phyloP scores from a whole-genome alignment of 352 stramenopile species.

The Phytophthora kernoviae region DNA sequence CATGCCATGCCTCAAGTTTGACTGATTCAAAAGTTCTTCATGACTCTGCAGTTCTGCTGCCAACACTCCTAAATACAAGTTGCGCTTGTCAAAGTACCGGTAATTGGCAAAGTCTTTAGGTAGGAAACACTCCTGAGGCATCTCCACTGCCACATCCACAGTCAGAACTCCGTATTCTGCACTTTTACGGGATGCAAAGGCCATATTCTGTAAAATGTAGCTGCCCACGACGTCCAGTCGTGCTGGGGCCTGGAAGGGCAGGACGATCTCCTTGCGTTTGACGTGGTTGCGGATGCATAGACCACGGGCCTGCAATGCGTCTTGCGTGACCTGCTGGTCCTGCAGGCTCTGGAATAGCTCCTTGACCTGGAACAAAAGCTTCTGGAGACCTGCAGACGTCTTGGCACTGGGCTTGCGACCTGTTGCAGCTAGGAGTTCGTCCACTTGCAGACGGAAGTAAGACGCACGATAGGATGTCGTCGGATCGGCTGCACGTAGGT shows the following conservation, averaged over 20 bases:
- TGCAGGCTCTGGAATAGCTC: constrained; percentile 63
- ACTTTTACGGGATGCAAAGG: constrained; percentile 55
- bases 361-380: constrained; percentile 86
- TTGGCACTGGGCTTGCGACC: constrained; percentile 61
- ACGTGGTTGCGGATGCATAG: constrained; percentile 75
- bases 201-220: constrained; percentile 88
- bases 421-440: constrained; percentile 82
- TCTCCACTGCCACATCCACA: constrained; percentile 85
- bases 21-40: constrained; percentile 56
- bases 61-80: constrained; percentile 85
- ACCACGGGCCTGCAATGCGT: constrained; percentile 58
- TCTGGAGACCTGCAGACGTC: constrained; percentile 51
- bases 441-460: constrained; percentile 87
- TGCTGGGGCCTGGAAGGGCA: constrained; percentile 78
- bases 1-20: constrained; percentile 68
- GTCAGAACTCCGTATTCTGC: constrained; percentile 61
- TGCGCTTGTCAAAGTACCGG: constrained; percentile 89
- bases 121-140: constrained; percentile 81
- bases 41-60: constrained; percentile 56
- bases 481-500: constrained; percentile 80
- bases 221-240: constrained; percentile 86
- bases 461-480: constrained; percentile 78
- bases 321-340: constrained; percentile 77
- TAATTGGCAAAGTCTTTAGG: constrained; percentile 92
- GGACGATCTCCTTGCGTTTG: constrained; percentile 85